These are phyloP conservation scores for Aegilops speltoides DNA, from an alignment of 176 grass and related monocot genomes.

Conservation along the genomic window DNA sequence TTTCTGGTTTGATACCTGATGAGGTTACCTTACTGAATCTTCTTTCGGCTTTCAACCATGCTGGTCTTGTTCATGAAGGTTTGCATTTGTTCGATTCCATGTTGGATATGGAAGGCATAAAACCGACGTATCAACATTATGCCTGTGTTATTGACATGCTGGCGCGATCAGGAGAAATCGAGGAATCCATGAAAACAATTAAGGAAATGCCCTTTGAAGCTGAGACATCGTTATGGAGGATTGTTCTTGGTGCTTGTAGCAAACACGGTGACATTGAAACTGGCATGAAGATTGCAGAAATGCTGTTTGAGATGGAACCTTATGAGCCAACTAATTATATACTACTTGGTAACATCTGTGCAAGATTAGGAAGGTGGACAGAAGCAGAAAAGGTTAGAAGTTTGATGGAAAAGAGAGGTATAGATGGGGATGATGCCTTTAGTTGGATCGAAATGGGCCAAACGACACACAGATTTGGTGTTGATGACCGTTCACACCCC, in stretches of 20 bases:
- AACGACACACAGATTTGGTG: constrained; percentile 37
- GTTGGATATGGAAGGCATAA: constrained; percentile 16
- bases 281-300: constrained; percentile 33
- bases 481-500: constrained; percentile 46
- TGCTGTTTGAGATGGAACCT: constrained; percentile 39
- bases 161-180: constrained; percentile 40
- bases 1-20: constrained; percentile 33
- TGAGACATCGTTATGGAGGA: constrained; percentile 37
- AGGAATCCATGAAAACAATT: constrained; percentile 32
- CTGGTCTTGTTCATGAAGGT: constrained; percentile 39
- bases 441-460: constrained; percentile 46
- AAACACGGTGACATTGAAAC: constrained; percentile 35
- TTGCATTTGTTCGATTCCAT: constrained; percentile 30
- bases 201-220: constrained; percentile 40
- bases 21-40: constrained; percentile 46
- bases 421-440: constrained; percentile 33
- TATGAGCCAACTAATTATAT: constrained; percentile 41
- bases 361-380: constrained; percentile 37
- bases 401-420: constrained; percentile 30
- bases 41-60: constrained; percentile 47
- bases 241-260: constrained; percentile 50
- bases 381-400: constrained; percentile 30
- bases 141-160: constrained; percentile 54
- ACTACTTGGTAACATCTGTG: constrained; percentile 37
- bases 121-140: constrained; percentile 39